These are phyloP conservation scores for Mucor lusitanicus DNA, from an alignment of 371 early-diverging fungal genomes.

Conservation along the genomic window DNA sequence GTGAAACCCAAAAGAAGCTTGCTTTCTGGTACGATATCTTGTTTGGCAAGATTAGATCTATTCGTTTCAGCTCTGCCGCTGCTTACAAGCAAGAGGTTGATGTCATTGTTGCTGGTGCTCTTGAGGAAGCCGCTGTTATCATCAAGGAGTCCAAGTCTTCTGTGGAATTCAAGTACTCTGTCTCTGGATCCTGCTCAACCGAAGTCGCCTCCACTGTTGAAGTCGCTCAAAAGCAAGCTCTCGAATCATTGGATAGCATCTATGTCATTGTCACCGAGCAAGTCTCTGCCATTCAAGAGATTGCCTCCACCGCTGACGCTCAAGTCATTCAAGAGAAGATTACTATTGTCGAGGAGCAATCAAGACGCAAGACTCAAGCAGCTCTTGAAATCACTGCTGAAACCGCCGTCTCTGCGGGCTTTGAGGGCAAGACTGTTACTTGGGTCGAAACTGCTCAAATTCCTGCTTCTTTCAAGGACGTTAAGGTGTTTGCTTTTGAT, in stretches of 20 bases:
- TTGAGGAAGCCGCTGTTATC: constrained; percentile 9
- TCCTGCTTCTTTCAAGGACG: constrained; percentile 35
- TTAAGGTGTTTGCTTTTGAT: constrained; percentile 43
- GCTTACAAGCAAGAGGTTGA: constrained; percentile 14
- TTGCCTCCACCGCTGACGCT: constrained; percentile 9
- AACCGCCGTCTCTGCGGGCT: constrained; percentile 32
- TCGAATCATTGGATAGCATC: constrained; percentile 32
- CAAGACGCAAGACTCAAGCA: constrained; percentile 23
- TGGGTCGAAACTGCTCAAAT: constrained; percentile 40
- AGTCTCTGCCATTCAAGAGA: constrained; percentile 21
- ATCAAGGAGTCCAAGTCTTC: constrained; percentile 21
- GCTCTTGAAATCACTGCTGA: constrained; percentile 29
- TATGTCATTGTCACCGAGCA: constrained; percentile 26
- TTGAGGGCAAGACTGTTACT: constrained; percentile 42
- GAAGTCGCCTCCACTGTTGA: constrained; percentile 15
- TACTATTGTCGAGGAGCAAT: constrained; percentile 19
- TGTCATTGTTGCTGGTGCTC: constrained; percentile 8
- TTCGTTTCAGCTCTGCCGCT: constrained; percentile 1
- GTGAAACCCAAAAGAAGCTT: constrained; percentile 13
- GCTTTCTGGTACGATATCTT: constrained; percentile 16
- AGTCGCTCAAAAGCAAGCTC: constrained; percentile 29
- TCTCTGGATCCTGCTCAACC: constrained; percentile 16
- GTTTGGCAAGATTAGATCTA: constrained; percentile 11
- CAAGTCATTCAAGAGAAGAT: constrained; percentile 20
- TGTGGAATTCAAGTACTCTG: constrained; percentile 4